Conservation (phyloP, 225 moss, liverwort and hornwort species). For the Neckera pumila region DNA sequence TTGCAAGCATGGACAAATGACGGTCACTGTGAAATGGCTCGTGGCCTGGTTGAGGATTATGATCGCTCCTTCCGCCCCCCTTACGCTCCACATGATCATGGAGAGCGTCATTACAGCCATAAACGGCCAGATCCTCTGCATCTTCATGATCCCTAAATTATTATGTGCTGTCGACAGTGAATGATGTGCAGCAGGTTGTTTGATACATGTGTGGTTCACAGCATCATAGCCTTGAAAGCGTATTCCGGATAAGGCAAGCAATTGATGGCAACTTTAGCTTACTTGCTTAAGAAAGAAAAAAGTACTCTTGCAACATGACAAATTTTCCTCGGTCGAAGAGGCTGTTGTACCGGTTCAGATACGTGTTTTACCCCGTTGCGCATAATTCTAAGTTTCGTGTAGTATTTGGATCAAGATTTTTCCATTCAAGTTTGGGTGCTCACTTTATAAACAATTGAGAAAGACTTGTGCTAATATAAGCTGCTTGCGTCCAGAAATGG, state of each 20-base stretch:
- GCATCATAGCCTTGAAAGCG: not conserved
- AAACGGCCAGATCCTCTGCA: not conserved
- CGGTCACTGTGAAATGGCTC: not conserved
- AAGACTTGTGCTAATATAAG: not conserved
- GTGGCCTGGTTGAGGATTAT: not conserved
- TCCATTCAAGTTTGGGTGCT: not conserved
- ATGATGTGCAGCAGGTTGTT: no score
- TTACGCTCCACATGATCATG: not conserved
- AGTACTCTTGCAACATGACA: not conserved
- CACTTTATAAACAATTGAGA: not conserved
- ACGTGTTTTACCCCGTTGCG: not conserved
- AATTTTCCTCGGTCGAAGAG: not conserved
- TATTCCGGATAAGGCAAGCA: no score
- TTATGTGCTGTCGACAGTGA: not conserved
- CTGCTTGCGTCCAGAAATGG: not conserved
- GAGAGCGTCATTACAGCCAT: not conserved
- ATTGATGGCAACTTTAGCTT: not conserved
- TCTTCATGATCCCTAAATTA: not conserved
- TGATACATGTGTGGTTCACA: not conserved
- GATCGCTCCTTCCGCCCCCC: not conserved
- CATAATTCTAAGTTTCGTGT: not conserved
- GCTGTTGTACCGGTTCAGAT: not conserved
- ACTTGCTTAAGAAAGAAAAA: not conserved
- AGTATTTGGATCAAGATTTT: not conserved
- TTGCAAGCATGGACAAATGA: not conserved